These are phyloP conservation scores for Fomitiporia mediterranea DNA, from an alignment of 1,284 basidiomycete genomes.

Conservation along the genomic window DNA sequence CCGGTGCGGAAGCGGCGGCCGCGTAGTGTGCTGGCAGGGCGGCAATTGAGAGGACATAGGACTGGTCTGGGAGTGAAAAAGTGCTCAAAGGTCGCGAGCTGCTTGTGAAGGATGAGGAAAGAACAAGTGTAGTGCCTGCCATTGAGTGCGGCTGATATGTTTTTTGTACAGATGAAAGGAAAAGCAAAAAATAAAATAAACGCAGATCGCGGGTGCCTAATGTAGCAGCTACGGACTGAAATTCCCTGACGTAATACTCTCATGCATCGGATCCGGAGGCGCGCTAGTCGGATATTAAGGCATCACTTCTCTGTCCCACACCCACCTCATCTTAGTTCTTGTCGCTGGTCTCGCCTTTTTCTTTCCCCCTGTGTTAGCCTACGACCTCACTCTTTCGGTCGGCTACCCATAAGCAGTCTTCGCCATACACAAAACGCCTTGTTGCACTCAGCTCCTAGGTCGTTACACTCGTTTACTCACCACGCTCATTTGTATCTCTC, in stretches of 20 bases:
- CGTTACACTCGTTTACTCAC: not conserved
- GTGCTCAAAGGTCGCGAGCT: slow-evolving; percentile 21
- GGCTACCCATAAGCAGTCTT: not conserved
- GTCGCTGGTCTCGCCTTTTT: slow-evolving; percentile 12
- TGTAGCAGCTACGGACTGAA: too few species aligned
- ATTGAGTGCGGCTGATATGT: not conserved
- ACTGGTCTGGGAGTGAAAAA: slow-evolving; percentile 37
- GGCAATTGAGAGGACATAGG: slow-evolving; percentile 56
- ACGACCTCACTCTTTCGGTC: slow-evolving; percentile 16
- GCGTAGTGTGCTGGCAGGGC: slow-evolving; percentile 46
- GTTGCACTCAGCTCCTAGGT: not conserved
- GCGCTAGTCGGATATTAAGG: not conserved
- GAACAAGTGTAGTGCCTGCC: slow-evolving; percentile 1
- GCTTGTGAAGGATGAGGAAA: slow-evolving; percentile 14
- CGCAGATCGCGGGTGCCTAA: not conserved
- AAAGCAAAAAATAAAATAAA: not conserved
- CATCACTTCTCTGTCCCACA: slow-evolving; percentile 1
- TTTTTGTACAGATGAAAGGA: too few species aligned
- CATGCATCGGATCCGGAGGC: not conserved
- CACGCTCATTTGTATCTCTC: slow-evolving; percentile 4
- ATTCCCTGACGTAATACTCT: slow-evolving; percentile 5
- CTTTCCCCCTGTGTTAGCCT: not conserved
- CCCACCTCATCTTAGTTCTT: not conserved
- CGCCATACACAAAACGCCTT: not conserved
- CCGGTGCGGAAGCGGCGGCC: slow-evolving; percentile 49